Evolutionary conservation across 192 early-diverging fungal species (phyloP).

Genomic region (Coemansia sp.): DNA sequence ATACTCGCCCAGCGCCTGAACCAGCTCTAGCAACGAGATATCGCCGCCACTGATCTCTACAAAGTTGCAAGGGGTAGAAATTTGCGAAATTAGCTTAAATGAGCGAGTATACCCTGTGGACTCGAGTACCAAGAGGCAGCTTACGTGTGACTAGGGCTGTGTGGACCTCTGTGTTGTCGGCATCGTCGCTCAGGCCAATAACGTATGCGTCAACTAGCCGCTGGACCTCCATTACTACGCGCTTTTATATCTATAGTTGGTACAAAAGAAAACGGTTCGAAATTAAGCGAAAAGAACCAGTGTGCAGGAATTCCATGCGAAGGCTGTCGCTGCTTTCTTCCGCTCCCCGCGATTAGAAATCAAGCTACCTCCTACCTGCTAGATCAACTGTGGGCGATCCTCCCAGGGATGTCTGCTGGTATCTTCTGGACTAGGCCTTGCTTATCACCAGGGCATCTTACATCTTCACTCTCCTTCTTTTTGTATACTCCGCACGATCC

Average conservation of each 20-base stretch:
- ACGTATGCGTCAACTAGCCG: slow-evolving; percentile 53
- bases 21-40: slow-evolving; percentile 67
- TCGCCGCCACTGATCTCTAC: slow-evolving; percentile 53
- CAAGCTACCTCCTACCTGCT: too few species aligned
- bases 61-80: neutral
- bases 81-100: neutral
- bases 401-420: neutral
- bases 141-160: slow-evolving; percentile 24
- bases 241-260: slow-evolving; percentile 4
- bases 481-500: slow-evolving; percentile 13
- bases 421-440: neutral
- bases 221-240: slow-evolving; percentile 35
- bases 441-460: neutral
- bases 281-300: neutral
- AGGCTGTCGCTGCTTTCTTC: neutral
- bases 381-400: neutral
- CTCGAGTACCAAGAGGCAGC: neutral
- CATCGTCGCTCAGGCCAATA: slow-evolving; percentile 43
- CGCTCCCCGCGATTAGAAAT: too few species aligned
- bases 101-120: neutral
- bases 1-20: slow-evolving; percentile 72
- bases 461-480: neutral
- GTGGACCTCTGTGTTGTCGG: slow-evolving; percentile 41
- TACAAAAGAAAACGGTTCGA: neutral
- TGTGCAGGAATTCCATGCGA: neutral